These are phyloP conservation scores for Suillus weaverae DNA, from an alignment of 768 basidiomycete species.

Conservation along the genomic window DNA sequence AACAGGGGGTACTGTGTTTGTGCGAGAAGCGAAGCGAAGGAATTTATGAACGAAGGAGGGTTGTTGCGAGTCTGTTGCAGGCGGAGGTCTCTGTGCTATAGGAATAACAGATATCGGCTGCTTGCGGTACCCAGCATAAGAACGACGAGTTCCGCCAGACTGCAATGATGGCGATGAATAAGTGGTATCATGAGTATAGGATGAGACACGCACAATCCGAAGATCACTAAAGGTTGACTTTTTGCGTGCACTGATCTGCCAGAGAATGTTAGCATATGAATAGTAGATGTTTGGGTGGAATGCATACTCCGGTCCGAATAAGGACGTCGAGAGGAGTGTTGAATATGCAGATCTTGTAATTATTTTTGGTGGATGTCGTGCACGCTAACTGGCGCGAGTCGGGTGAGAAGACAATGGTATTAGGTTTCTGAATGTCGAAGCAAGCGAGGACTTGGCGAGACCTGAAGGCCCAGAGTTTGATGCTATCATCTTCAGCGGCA, in stretches of 20 bases:
- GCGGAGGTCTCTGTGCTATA: background rate
- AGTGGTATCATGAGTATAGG: background rate
- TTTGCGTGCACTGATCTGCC: background rate
- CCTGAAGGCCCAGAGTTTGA: background rate
- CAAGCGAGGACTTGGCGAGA: background rate
- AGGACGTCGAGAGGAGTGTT: background rate
- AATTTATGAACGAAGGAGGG: background rate
- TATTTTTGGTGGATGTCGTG: background rate
- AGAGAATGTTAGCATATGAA: background rate
- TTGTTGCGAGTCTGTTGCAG: background rate
- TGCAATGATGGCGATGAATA: background rate
- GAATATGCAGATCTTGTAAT: no score
- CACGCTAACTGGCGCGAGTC: background rate
- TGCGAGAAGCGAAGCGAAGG: background rate
- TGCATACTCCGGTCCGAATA: background rate
- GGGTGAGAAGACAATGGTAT: background rate
- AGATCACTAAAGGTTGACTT: background rate
- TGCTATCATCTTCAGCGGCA: background rate
- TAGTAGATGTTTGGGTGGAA: background rate
- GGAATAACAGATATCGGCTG: background rate
- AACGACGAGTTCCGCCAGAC: background rate
- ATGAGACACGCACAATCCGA: background rate
- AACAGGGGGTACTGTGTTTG: no score
- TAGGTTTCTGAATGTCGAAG: background rate
- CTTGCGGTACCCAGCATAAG: background rate